Evolutionary conservation across 306 rosid species (phyloP).

Genomic region (Hippophae rhamnoides): DNA sequence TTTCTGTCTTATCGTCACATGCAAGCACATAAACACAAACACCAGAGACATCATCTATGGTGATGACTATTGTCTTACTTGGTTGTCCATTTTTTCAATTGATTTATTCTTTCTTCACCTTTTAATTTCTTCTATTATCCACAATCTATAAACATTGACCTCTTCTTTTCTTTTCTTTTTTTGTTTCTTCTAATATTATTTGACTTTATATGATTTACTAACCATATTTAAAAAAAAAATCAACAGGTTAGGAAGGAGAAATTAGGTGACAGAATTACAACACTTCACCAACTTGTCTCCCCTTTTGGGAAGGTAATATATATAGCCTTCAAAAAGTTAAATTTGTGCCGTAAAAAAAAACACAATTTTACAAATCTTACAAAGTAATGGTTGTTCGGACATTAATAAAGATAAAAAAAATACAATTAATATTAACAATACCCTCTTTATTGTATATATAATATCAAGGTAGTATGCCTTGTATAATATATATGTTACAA

Average conservation of each 20-base stretch:
- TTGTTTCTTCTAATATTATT: constrained; percentile 10
- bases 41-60: constrained; percentile 27
- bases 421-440: no score
- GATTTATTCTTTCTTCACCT: constrained; percentile 35
- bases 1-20: constrained; percentile 4
- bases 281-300: constrained; percentile 97
- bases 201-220: no score
- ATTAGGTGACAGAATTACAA: constrained; percentile 95
- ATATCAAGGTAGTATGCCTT: no score
- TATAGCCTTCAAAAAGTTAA: no score
- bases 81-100: constrained; percentile 53
- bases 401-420: no score
- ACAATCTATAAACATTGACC: not conserved
- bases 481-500: no score
- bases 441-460: no score
- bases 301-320: constrained; percentile 96
- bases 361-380: no score
- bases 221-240: no score
- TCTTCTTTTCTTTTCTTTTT: constrained; percentile 1
- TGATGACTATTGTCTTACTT: constrained; percentile 62
- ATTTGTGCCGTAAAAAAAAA: not conserved
- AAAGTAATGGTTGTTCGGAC: no score
- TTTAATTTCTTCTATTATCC: constrained; percentile 14
- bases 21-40: constrained; percentile 18
- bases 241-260: constrained; percentile 96